Base-by-base conservation (phyloP, 345 rosid genomes). In the Gossypium mustelinum region DNA sequence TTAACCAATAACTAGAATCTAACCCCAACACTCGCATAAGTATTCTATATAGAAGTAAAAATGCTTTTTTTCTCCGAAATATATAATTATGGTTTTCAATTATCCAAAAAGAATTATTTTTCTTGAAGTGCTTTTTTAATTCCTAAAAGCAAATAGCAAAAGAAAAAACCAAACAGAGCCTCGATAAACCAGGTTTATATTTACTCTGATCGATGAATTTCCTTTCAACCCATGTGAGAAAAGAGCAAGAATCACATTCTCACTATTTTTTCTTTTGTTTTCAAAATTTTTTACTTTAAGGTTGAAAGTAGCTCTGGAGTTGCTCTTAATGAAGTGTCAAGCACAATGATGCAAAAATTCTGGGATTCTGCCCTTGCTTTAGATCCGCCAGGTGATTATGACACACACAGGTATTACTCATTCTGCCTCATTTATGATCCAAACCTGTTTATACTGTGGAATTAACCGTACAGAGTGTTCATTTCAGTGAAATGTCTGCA, bases 341-440 rank as follows among this genome's bases (percentile, higher is more conserved):
- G 79, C 79, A 88, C 99, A 45, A 92, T 96, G 97, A 92, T 93
- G 99, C 99, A 96, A 78, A 96, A 92, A 75, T 96, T 96, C 72
- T 96, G 98, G 99, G 99, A 96, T 79, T 93, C 98, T 27, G 91
- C 97, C 14, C 94, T 96, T 82, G 86, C 97, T 16, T 85, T 93
- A 77, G 99, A 96, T 44, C 94, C 98, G 22, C 86, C 90, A 24
- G 97, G 92, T 76, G 97, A 93, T 81, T 90, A 83, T 62, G 99
- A 96, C 55, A 86, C 97, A 56, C 92, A 87, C n/a, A 95, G 99
- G 97, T 89, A 72, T 75, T 44, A 17, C 55, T 61, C 18, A n/a
- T 68, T 24, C 76, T 75, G n/a, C 75, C 50, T 64, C 76, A 43
- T 16, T 65, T 54, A 61, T 45, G 34, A 10, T 61, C 27, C 62